phyloP scores from a whole-genome alignment of 116 monocot species.

The Papilionanthe hybrid region DNA sequence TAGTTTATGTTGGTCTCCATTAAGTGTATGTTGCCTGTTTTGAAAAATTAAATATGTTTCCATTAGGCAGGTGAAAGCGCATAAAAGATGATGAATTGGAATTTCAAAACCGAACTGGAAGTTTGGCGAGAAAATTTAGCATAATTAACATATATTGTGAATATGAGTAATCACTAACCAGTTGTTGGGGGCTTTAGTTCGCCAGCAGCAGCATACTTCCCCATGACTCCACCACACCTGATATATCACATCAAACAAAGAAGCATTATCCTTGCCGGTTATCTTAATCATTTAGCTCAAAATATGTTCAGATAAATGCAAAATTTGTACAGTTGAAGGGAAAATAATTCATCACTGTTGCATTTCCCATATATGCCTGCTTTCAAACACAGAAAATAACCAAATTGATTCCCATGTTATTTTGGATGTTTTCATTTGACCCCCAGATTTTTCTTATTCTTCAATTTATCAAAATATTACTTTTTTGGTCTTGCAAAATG shows the following conservation, averaged over 20 bases:
- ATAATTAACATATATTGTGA: background rate
- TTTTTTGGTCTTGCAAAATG: too few species aligned
- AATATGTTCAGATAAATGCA: too few species aligned
- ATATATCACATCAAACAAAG: slow-evolving; percentile 7
- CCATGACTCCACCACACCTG: slow-evolving; percentile 98
- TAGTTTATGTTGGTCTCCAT: background rate
- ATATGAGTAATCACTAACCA: slow-evolving; percentile 39
- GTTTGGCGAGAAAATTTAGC: background rate
- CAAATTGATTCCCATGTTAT: too few species aligned
- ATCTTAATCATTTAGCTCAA: background rate
- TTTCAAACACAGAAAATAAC: background rate
- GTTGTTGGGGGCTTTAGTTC: slow-evolving; percentile 95
- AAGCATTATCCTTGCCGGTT: background rate
- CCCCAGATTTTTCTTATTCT: too few species aligned
- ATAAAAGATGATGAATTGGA: background rate
- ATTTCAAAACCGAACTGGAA: background rate
- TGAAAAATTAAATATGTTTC: background rate
- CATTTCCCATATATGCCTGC: background rate
- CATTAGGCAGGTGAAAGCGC: background rate
- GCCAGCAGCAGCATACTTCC: slow-evolving; percentile 96
- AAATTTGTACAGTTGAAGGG: background rate
- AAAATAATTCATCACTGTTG: background rate
- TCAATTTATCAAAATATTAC: too few species aligned
- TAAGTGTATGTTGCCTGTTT: background rate
- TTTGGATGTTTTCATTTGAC: too few species aligned